These are phyloP conservation scores for Blakeslea trispora DNA, from an alignment of 371 early-diverging fungal genomes.

Conservation along the genomic window DNA sequence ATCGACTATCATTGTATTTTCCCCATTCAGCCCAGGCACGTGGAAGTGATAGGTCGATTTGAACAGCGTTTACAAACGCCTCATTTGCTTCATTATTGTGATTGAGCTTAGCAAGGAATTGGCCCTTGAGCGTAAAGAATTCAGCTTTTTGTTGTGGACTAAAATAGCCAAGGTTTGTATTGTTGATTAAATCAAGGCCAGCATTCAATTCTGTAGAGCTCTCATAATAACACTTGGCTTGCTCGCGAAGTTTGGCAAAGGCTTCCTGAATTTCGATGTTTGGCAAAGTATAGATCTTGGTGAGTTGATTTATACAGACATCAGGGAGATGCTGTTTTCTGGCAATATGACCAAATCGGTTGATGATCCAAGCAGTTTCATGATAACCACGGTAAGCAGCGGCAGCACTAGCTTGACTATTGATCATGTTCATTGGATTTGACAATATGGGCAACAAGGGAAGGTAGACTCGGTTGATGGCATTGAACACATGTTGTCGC, in stretches of 20 bases:
- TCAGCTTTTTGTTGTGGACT: conserved; percentile 93
- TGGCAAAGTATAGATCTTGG: conserved; percentile 97
- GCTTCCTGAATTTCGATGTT: conserved; percentile 99
- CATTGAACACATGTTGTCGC: conserved; percentile 96
- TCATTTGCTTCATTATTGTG: conserved; percentile 91
- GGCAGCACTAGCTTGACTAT: conserved; percentile 66
- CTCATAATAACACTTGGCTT: conserved; percentile 96
- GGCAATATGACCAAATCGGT: conserved; percentile 98
- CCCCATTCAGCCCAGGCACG: conserved; percentile 99
- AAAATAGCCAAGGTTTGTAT: conserved; percentile 97
- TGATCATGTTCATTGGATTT: conserved; percentile 48
- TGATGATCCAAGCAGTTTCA: conserved; percentile 99
- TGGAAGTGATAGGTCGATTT: conserved; percentile 86
- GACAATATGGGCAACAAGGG: conserved; percentile 80
- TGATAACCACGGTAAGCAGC: conserved; percentile 98
- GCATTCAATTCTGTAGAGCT: conserved; percentile 81
- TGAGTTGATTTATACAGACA: conserved; percentile 91
- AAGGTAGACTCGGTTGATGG: conserved; percentile 92
- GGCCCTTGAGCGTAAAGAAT: conserved; percentile 95
- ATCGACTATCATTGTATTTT: conserved; percentile 89
- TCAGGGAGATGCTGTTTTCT: conserved; percentile 92
- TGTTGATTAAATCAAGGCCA: conserved; percentile 98
- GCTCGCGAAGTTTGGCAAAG: conserved; percentile 95
- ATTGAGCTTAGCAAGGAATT: conserved; percentile 86
- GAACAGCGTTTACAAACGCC: conserved; percentile 92